Conservation (phyloP, 345 rosid species). For the Syzygium aqueum region DNA sequence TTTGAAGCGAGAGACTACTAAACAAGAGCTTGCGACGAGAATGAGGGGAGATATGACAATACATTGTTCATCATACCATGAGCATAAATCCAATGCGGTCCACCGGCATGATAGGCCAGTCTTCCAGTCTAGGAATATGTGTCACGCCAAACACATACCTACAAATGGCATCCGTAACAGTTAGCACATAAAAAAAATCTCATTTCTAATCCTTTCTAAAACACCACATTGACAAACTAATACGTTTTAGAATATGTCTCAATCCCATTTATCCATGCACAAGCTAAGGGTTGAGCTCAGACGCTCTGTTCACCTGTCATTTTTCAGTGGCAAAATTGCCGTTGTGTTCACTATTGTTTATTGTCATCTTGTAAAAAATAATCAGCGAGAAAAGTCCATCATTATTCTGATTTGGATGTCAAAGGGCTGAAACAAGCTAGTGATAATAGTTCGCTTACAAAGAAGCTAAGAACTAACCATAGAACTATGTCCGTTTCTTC, state of each 20-base stretch:
- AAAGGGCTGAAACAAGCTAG: not conserved
- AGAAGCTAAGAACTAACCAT: conserved; percentile 30
- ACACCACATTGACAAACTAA: not conserved
- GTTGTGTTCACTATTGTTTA: not conserved
- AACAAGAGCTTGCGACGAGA: not conserved
- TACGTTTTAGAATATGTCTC: not conserved
- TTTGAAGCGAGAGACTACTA: not conserved
- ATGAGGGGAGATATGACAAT: not conserved
- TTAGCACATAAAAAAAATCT: not conserved
- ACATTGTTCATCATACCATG: conserved; percentile 19
- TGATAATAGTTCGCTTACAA: not conserved
- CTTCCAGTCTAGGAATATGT: conserved; percentile 63
- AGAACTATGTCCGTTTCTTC: conserved; percentile 68
- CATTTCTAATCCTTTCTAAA: not conserved
- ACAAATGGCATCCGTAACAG: not conserved
- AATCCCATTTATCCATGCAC: not conserved
- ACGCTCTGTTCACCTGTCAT: not conserved
- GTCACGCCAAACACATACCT: conserved; percentile 78
- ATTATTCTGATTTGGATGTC: not conserved
- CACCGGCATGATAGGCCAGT: conserved; percentile 76
- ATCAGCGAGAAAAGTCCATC: not conserved
- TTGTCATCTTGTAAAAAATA: not conserved
- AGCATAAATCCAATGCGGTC: conserved; percentile 64
- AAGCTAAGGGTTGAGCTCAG: not conserved
- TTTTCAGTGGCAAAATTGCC: not conserved